These are phyloP conservation scores for Pseudopithomyces maydicus DNA, from an alignment of 2,329 filamentous ascomycete genomes.

Conservation along the genomic window DNA sequence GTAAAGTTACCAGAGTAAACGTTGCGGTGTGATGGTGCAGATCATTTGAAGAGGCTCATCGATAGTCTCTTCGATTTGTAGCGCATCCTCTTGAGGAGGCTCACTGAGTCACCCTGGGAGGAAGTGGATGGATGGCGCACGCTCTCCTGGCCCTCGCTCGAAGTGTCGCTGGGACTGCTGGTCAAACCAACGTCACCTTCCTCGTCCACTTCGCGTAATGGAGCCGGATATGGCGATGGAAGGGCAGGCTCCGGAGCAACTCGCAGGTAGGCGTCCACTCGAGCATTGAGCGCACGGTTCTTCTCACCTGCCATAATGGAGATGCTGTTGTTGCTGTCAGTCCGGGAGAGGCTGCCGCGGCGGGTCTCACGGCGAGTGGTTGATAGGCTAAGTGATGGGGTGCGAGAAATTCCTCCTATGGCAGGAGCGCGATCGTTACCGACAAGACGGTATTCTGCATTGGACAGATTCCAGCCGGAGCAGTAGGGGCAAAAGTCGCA, in stretches of 20 bases:
- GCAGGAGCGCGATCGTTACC: conserved; percentile 45
- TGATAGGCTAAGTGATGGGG: conserved; percentile 45
- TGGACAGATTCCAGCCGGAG: conserved; percentile 43
- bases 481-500: conserved; percentile 56
- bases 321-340: conserved; percentile 44
- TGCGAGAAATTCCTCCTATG: conserved; percentile 48
- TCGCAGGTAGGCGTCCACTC: conserved; percentile 47
- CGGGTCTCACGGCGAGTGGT: conserved; percentile 44
- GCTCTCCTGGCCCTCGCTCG: conserved; percentile 38
- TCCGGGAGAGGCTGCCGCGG: conserved; percentile 42
- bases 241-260: conserved; percentile 29
- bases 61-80: conserved; percentile 44
- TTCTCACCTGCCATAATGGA: conserved; percentile 45
- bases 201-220: conserved; percentile 35
- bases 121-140: conserved; percentile 36
- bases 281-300: conserved; percentile 46
- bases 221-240: conserved; percentile 28
- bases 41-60: conserved; percentile 43
- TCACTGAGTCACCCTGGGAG: conserved; percentile 32
- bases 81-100: conserved; percentile 42
- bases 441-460: conserved; percentile 54
- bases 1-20: not conserved
- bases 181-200: conserved; percentile 26
- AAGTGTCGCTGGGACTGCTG: conserved; percentile 41
- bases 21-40: not conserved